Percentiles rank a stretch among this genome's conserved stretches.
Evolutionary conservation across 192 early-diverging fungal species (phyloP).

Genomic region (Pilobolus umbonatus): DNA sequence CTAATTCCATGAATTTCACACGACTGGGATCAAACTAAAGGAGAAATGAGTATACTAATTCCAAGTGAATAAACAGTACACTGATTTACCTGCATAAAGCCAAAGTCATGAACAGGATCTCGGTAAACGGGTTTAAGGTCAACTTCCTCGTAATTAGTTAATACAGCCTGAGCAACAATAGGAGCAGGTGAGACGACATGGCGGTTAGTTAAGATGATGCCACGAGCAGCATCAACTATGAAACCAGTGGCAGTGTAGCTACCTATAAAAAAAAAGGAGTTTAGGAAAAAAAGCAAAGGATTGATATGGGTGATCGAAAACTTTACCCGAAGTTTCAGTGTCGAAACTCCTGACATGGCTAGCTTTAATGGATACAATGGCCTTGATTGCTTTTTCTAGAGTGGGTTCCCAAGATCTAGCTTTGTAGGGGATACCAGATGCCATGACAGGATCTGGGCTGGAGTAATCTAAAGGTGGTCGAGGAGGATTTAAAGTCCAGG

Average conservation of each 20-base stretch:
- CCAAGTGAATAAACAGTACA: background rate
- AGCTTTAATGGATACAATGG: constrained; percentile 76
- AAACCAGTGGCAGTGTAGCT: constrained; percentile 68
- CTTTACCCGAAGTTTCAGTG: constrained; percentile 68
- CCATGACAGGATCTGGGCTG: background rate
- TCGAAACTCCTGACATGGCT: constrained; percentile 76
- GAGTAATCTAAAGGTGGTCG: constrained; percentile 16
- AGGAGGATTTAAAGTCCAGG: constrained; percentile 9
- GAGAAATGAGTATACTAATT: background rate
- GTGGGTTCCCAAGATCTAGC: constrained; percentile 61
- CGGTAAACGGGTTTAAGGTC: constrained; percentile 68
- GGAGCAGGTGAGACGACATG: constrained; percentile 75
- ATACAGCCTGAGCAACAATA: constrained; percentile 66
- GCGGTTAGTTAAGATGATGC: constrained; percentile 73
- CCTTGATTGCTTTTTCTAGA: constrained; percentile 63
- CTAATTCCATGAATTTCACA: constrained; percentile 65
- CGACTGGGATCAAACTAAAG: constrained; percentile 58
- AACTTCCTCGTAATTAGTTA: constrained; percentile 74
- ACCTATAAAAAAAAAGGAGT: constrained; percentile 22
- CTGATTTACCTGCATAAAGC: constrained; percentile 49
- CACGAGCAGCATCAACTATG: constrained; percentile 68
- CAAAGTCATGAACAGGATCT: constrained; percentile 84
- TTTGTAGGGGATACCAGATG: constrained; percentile 19
- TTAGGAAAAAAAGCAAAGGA: background rate
- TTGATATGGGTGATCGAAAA: no score